Percentiles rank a stretch among this genome's conserved stretches.
phyloP scores from a whole-genome alignment of 1,284 basidiomycete species.

The Phellopilus nigrolimitatus region DNA sequence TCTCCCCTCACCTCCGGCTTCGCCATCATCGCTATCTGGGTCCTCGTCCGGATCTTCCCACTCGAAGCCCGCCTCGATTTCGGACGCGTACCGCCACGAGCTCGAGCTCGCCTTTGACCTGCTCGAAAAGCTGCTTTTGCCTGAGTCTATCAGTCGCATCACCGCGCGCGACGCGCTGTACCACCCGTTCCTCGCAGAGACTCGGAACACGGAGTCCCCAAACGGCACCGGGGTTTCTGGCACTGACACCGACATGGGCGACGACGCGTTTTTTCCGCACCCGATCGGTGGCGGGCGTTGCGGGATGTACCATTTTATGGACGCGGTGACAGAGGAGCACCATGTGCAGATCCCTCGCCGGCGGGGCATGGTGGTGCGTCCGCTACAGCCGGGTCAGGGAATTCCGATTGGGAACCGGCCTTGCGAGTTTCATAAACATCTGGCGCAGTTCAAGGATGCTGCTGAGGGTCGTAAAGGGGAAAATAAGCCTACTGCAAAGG shows the following conservation, averaged over 20 bases:
- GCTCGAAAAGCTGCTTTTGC: constrained; percentile 63
- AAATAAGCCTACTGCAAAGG: not conserved
- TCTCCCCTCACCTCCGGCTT: constrained; percentile 34
- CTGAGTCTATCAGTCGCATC: constrained; percentile 70
- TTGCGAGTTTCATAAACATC: constrained; percentile 58
- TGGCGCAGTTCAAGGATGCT: constrained; percentile 10
- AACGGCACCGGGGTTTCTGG: constrained; percentile 18
- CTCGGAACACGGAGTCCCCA: constrained; percentile 14
- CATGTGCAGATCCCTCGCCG: constrained; percentile 39
- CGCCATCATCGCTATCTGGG: constrained; percentile 25
- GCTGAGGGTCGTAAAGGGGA: not conserved
- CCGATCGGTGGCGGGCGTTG: constrained; percentile 62
- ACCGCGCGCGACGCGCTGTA: constrained; percentile 73
- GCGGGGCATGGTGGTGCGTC: constrained; percentile 34
- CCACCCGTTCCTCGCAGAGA: constrained; percentile 64
- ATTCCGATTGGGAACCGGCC: constrained; percentile 62
- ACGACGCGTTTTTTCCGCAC: constrained; percentile 66
- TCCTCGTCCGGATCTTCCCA: constrained; percentile 36
- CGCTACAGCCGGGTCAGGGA: constrained; percentile 58
- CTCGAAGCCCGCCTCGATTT: constrained; percentile 33
- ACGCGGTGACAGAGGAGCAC: constrained; percentile 51
- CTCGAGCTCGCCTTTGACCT: constrained; percentile 72
- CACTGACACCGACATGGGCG: constrained; percentile 36
- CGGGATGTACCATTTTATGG: constrained; percentile 49
- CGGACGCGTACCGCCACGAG: constrained; percentile 44